Conservation (phyloP, 2,329 filamentous ascomycete genomes). For the Curvularia verruculosa region DNA sequence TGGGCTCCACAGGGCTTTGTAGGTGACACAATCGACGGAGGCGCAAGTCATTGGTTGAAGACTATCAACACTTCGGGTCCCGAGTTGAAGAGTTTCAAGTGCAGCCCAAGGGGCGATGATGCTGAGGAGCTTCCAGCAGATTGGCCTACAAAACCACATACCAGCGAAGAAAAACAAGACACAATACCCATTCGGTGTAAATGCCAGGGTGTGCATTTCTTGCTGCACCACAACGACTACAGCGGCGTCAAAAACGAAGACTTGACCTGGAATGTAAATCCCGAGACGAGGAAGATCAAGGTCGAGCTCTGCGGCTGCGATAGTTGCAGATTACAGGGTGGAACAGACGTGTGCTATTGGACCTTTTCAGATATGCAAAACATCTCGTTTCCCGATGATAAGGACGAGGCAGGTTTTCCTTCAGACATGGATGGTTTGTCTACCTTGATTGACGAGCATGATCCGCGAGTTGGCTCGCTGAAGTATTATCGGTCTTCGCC, state of each 20-base stretch:
- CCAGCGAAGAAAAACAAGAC: constrained; percentile 22
- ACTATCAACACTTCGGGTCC: constrained; percentile 43
- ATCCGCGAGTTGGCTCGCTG: constrained; percentile 53
- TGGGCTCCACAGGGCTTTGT: constrained; percentile 53
- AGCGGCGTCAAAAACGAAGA: constrained; percentile 31
- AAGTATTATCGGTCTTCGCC: constrained; percentile 53
- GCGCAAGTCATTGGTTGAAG: constrained; percentile 56
- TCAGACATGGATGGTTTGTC: constrained; percentile 42
- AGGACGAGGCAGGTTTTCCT: constrained; percentile 36
- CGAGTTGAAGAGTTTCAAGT: constrained; percentile 26
- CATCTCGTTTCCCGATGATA: constrained; percentile 40
- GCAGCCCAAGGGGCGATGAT: constrained; percentile 15
- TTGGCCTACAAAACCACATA: constrained; percentile 35
- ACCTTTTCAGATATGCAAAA: constrained; percentile 52
- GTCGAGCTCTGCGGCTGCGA: constrained; percentile 55
- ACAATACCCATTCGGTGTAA: constrained; percentile 53
- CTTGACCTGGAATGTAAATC: constrained; percentile 55
- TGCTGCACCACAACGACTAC: constrained; percentile 47
- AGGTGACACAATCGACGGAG: constrained; percentile 60
- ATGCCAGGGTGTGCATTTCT: constrained; percentile 56
- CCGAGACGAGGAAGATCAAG: constrained; percentile 50
- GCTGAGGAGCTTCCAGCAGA: constrained; percentile 33
- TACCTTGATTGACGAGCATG: constrained; percentile 42
- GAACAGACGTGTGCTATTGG: constrained; percentile 56
- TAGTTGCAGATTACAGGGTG: constrained; percentile 55